Percentiles rank a stretch among this genome's conserved stretches.
Evolutionary conservation across 768 basidiomycete species (phyloP).

Genomic region (Calocybe indica): DNA sequence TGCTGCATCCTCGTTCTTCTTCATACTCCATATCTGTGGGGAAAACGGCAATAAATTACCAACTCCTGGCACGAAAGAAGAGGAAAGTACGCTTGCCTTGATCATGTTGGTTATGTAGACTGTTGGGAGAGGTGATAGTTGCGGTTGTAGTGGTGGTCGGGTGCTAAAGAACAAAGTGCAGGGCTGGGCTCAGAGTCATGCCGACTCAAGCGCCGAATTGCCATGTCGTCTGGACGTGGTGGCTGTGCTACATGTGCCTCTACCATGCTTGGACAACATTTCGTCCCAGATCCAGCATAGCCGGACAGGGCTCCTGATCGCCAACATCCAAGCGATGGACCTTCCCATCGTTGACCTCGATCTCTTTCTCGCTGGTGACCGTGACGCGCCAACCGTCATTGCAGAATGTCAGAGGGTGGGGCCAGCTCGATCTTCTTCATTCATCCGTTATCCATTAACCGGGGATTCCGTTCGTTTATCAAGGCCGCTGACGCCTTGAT

Average conservation of each 20-base stretch:
- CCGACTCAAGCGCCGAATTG: constrained; percentile 8
- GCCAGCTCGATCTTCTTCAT: background rate
- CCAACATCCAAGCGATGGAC: constrained; percentile 27
- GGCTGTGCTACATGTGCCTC: constrained; percentile 1
- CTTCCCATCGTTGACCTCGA: constrained; percentile 79
- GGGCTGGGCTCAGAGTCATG: constrained; percentile 11
- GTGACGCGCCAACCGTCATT: constrained; percentile 38
- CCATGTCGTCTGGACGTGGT: constrained; percentile 11
- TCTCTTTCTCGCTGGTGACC: constrained; percentile 47
- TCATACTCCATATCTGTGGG: constrained; percentile 94
- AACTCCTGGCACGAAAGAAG: background rate
- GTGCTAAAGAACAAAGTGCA: constrained; percentile 8
- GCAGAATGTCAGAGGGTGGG: constrained; percentile 65
- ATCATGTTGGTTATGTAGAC: constrained; percentile 33
- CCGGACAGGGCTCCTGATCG: background rate
- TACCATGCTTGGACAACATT: background rate
- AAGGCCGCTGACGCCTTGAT: constrained; percentile 82
- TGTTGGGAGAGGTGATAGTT: constrained; percentile 1
- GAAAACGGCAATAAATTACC: constrained; percentile 7
- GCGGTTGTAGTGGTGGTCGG: constrained; percentile 27
- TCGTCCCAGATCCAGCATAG: background rate
- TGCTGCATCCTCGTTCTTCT: constrained; percentile 97
- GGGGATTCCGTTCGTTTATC: constrained; percentile 3
- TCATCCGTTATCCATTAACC: background rate
- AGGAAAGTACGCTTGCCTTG: constrained; percentile 25